Percentiles rank a stretch among this genome's conserved stretches.
These are phyloP conservation scores for Aspergillus indologenus DNA, from an alignment of 495 filamentous ascomycete genomes.

Conservation along the genomic window DNA sequence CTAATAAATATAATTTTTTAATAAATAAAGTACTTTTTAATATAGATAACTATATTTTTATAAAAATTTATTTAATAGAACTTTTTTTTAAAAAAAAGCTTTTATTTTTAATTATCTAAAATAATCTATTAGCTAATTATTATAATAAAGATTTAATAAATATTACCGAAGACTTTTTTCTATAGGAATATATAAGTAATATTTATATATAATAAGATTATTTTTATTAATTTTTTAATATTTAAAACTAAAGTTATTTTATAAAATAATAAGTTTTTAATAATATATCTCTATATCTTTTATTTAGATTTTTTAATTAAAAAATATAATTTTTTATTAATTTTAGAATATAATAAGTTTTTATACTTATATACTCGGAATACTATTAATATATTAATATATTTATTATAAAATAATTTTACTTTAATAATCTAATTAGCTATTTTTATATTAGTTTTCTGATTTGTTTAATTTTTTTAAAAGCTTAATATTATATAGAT, in stretches of 20 bases:
- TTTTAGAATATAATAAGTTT: not conserved
- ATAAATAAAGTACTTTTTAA: not conserved
- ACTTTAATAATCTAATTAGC: not conserved
- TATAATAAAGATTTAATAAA: not conserved
- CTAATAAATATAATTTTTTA: not conserved
- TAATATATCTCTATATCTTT: constrained; percentile 1
- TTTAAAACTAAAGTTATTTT: not conserved
- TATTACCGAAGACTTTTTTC: not conserved
- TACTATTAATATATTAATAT: not conserved
- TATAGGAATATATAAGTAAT: not conserved
- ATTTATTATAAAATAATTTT: constrained; percentile 1
- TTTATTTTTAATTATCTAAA: constrained; percentile 2
- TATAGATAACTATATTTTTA: constrained; percentile 8
- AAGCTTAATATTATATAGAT: not conserved
- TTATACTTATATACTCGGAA: constrained; percentile 1
- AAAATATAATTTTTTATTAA: constrained; percentile 3
- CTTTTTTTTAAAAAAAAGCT: constrained; percentile 10
- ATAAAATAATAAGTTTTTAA: constrained; percentile 3
- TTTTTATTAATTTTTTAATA: not conserved
- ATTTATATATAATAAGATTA: not conserved
- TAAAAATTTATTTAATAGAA: constrained; percentile 11
- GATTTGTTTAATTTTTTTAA: not conserved
- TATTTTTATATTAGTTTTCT: constrained; percentile 2
- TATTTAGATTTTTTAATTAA: not conserved
- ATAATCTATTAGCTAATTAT: not conserved